Conservation (phyloP, 2,329 filamentous ascomycete species). For the Colletotrichum zoysiae region DNA sequence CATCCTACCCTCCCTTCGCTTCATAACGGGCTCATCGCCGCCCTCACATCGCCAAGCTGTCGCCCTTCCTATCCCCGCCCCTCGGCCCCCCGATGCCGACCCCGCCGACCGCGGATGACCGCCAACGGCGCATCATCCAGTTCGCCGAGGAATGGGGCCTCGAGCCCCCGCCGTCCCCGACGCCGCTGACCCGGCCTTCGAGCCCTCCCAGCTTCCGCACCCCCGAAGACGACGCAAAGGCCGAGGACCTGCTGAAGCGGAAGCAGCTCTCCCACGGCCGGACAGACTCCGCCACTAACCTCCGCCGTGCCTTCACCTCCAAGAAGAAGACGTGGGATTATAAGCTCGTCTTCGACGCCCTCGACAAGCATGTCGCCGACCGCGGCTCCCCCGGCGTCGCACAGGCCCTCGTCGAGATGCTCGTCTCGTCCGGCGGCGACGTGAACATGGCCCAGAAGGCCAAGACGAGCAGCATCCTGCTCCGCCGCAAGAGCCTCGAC, state of each 20-base stretch:
- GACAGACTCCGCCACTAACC: slow-evolving; percentile 46
- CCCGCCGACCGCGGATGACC: slow-evolving; percentile 47
- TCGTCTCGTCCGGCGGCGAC: slow-evolving; percentile 63
- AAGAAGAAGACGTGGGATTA: slow-evolving; percentile 66
- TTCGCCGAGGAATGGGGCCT: slow-evolving; percentile 66
- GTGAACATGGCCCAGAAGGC: slow-evolving; percentile 61
- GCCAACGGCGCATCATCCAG: slow-evolving; percentile 62
- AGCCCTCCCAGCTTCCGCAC: slow-evolving; percentile 59
- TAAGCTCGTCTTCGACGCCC: slow-evolving; percentile 64
- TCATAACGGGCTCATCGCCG: not conserved
- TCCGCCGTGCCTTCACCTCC: slow-evolving; percentile 59
- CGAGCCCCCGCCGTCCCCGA: slow-evolving; percentile 54
- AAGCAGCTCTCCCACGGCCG: slow-evolving; percentile 53
- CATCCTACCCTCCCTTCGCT: not conserved
- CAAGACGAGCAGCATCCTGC: slow-evolving; percentile 59
- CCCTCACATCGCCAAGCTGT: slow-evolving; percentile 26
- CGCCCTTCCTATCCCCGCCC: slow-evolving; percentile 12
- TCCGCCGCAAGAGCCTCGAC: slow-evolving; percentile 63
- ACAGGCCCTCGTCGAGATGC: slow-evolving; percentile 66
- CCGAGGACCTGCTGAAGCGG: slow-evolving; percentile 67
- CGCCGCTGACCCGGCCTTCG: slow-evolving; percentile 57
- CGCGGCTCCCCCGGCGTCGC: slow-evolving; percentile 66
- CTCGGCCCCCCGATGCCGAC: slow-evolving; percentile 38
- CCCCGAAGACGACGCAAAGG: slow-evolving; percentile 62
- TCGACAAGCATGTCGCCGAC: slow-evolving; percentile 63